Percentiles rank a stretch among this genome's conserved stretches.
Conservation (phyloP, 441 rosid genomes). For the Hura crepitans region DNA sequence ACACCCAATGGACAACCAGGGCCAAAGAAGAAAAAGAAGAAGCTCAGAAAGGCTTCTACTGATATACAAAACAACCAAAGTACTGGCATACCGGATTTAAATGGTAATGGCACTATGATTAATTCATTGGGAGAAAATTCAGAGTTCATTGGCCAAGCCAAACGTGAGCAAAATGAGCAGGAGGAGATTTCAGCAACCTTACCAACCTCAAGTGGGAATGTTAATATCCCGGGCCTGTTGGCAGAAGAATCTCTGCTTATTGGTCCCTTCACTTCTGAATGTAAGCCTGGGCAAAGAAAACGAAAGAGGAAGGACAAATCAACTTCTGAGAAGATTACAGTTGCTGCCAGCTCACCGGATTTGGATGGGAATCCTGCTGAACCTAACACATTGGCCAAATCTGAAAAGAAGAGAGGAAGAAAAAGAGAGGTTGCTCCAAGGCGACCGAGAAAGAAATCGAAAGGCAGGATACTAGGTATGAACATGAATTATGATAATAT, state of each 20-base stretch:
- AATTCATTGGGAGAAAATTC: constrained; percentile 24
- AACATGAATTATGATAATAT: constrained; percentile 16
- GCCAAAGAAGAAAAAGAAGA: constrained; percentile 25
- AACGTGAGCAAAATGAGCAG: constrained; percentile 25
- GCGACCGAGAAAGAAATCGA: constrained; percentile 23
- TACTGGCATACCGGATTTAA: constrained; percentile 56
- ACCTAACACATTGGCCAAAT: constrained; percentile 28
- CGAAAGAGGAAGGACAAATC: constrained; percentile 51
- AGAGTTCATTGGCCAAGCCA: constrained; percentile 20
- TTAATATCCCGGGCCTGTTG: constrained; percentile 8
- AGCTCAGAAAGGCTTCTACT: constrained; percentile 15
- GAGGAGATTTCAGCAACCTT: constrained; percentile 22
- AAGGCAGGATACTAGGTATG: constrained; percentile 16
- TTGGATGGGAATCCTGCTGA: constrained; percentile 47
- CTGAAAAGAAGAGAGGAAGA: constrained; percentile 44
- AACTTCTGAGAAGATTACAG: constrained; percentile 25
- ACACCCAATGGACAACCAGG: constrained; percentile 23
- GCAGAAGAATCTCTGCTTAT: constrained; percentile 12
- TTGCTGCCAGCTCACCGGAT: constrained; percentile 45
- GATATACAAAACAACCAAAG: constrained; percentile 25
- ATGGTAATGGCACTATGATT: constrained; percentile 34
- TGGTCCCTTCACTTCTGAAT: constrained; percentile 29
- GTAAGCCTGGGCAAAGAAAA: constrained; percentile 33
- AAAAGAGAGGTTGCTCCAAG: constrained; percentile 31
- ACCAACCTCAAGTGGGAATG: constrained; percentile 30